A percentile compares a stretch with the other conserved stretches of the same genome.
Conservation (phyloP, 169 alveolate species). For the Eimeria necatrix region DNA sequence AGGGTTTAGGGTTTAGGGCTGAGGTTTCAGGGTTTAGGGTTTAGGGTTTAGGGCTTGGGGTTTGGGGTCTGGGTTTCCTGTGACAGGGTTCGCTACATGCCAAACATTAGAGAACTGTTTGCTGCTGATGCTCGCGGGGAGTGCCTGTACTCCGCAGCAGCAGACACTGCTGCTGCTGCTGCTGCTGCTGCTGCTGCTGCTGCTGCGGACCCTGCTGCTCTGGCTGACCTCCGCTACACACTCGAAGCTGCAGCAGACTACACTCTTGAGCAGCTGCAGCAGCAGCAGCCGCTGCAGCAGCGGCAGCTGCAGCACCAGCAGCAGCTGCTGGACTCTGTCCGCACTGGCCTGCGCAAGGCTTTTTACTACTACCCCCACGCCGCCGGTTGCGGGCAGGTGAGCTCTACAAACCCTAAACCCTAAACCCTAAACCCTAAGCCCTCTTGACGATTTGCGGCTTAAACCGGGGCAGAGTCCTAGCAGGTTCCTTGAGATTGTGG, state of each 20-base stretch:
- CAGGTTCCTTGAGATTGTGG: too few species aligned
- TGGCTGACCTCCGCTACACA: background rate
- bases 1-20: background rate
- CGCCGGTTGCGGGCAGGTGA: constrained; percentile 48
- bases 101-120: constrained; percentile 35
- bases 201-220: background rate
- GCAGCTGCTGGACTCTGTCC: background rate
- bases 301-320: background rate
- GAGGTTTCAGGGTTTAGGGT: background rate
- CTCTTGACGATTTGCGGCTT: too few species aligned
- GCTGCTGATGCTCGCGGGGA: constrained; percentile 50
- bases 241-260: constrained; percentile 53
- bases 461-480: too few species aligned
- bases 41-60: background rate
- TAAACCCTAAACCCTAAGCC: background rate
- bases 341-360: constrained; percentile 17
- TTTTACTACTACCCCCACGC: constrained; percentile 1
- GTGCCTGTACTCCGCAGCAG: constrained; percentile 38
- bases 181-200: background rate
- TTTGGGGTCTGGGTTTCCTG: background rate
- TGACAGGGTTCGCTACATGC: constrained; percentile 51
- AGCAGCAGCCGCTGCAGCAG: background rate
- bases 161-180: background rate
- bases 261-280: constrained; percentile 14
- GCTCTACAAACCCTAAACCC: background rate